These are phyloP conservation scores for Quercus phellos DNA, from an alignment of 331 rosid species.

Conservation along the genomic window DNA sequence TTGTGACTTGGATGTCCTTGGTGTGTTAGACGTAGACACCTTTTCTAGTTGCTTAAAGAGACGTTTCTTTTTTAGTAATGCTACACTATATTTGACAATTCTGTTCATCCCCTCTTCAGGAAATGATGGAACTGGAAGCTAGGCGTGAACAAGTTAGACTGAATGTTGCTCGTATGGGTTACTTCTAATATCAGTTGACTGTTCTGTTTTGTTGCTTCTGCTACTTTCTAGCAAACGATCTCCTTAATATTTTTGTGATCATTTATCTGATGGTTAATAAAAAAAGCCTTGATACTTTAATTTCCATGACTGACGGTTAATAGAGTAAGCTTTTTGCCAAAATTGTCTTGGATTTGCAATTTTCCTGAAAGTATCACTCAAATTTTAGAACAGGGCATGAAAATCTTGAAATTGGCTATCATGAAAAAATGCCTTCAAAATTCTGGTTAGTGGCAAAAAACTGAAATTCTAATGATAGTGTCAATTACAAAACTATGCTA, in stretches of 20 bases:
- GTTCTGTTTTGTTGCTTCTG: background rate
- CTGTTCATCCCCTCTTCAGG: slow-evolving; percentile 44
- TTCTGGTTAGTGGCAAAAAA: background rate
- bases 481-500: too few species aligned
- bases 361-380: background rate
- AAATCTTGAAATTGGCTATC: background rate
- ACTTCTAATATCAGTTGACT: background rate
- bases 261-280: background rate
- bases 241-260: background rate
- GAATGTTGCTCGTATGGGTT: slow-evolving; percentile 80
- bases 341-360: background rate
- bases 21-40: background rate
- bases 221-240: background rate
- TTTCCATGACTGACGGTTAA: background rate
- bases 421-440: background rate
- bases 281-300: background rate
- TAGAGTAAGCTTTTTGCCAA: slow-evolving; percentile 1
- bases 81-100: slow-evolving; percentile 13
- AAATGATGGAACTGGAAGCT: slow-evolving; percentile 69
- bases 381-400: background rate
- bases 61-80: background rate
- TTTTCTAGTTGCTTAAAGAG: background rate
- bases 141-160: slow-evolving; percentile 75
- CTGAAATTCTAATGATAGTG: too few species aligned
- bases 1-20: background rate